Percentiles rank a stretch among this genome's conserved stretches.
These are phyloP conservation scores for Circinella minor DNA, from an alignment of 371 early-diverging fungal genomes.

Conservation along the genomic window DNA sequence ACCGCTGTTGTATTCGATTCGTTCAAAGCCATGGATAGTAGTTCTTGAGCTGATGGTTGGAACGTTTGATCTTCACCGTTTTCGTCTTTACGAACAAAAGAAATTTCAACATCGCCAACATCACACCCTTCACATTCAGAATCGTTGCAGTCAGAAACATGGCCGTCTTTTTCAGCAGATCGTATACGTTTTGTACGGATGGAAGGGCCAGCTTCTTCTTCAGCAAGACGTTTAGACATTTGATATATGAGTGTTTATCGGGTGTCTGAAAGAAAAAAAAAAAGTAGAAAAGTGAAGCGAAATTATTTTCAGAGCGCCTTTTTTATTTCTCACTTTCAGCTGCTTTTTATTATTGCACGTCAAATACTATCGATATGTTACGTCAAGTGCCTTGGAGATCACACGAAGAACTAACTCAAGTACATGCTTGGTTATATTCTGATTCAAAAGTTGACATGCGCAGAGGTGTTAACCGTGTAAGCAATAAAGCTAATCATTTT, in stretches of 20 bases:
- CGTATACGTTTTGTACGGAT: slow-evolving; percentile 16
- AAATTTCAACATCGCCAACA: slow-evolving; percentile 63
- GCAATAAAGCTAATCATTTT: background rate
- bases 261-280: background rate
- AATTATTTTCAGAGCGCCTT: background rate
- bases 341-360: background rate
- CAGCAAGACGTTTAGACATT: slow-evolving; percentile 25
- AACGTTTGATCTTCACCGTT: slow-evolving; percentile 32
- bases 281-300: background rate
- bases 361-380: slow-evolving; percentile 16
- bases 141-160: slow-evolving; percentile 57
- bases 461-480: slow-evolving; percentile 43
- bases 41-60: slow-evolving; percentile 52
- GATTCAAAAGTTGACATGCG: slow-evolving; percentile 7
- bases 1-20: slow-evolving; percentile 27
- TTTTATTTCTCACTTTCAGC: slow-evolving; percentile 7
- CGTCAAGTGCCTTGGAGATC: slow-evolving; percentile 57
- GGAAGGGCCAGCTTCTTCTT: slow-evolving; percentile 17
- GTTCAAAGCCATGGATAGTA: slow-evolving; percentile 60
- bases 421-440: slow-evolving; percentile 50
- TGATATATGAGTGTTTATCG: background rate
- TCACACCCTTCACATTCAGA: slow-evolving; percentile 60
- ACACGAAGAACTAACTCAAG: slow-evolving; percentile 48
- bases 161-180: slow-evolving; percentile 28
- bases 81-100: slow-evolving; percentile 50